Percentiles rank a stretch among this genome's conserved stretches.
These are phyloP conservation scores for Daldinia loculata DNA, from an alignment of 495 filamentous ascomycete species.

Conservation along the genomic window DNA sequence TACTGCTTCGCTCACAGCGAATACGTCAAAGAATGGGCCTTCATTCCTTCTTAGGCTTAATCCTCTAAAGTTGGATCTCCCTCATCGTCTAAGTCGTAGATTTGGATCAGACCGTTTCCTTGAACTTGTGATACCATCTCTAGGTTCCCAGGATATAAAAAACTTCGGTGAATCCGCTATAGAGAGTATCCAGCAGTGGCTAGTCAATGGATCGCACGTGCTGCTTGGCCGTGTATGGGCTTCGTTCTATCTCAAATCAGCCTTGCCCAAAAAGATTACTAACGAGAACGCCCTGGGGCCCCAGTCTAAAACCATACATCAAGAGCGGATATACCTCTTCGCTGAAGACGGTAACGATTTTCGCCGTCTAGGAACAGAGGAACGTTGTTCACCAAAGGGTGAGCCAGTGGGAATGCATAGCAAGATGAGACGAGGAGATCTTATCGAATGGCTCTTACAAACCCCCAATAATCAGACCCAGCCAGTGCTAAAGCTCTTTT, in stretches of 20 bases:
- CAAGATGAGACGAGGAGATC: slow-evolving; percentile 40
- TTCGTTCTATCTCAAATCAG: slow-evolving; percentile 55
- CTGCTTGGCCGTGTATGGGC: slow-evolving; percentile 56
- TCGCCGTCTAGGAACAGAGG: slow-evolving; percentile 12
- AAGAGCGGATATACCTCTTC: slow-evolving; percentile 56
- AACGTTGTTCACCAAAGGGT: slow-evolving; percentile 38
- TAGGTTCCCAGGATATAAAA: slow-evolving; percentile 37
- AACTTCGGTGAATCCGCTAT: slow-evolving; percentile 34
- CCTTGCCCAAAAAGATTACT: slow-evolving; percentile 48
- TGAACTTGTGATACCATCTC: slow-evolving; percentile 53
- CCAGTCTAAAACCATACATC: slow-evolving; percentile 47
- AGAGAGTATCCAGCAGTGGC: slow-evolving; percentile 53
- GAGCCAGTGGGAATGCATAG: slow-evolving; percentile 45
- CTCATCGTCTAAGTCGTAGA: slow-evolving; percentile 55
- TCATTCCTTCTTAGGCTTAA: slow-evolving; percentile 50
- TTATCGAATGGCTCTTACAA: slow-evolving; percentile 57
- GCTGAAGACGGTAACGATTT: slow-evolving; percentile 54
- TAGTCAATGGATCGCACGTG: slow-evolving; percentile 47
- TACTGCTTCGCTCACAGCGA: slow-evolving; percentile 48
- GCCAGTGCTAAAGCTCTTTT: slow-evolving; percentile 49
- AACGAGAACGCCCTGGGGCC: slow-evolving; percentile 48
- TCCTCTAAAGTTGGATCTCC: slow-evolving; percentile 52
- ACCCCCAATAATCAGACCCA: slow-evolving; percentile 50
- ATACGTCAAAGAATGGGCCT: slow-evolving; percentile 44
- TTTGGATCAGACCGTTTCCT: slow-evolving; percentile 59